phyloP scores from a whole-genome alignment of 805 yeast species.

The Candida methanosorbosa region DNA sequence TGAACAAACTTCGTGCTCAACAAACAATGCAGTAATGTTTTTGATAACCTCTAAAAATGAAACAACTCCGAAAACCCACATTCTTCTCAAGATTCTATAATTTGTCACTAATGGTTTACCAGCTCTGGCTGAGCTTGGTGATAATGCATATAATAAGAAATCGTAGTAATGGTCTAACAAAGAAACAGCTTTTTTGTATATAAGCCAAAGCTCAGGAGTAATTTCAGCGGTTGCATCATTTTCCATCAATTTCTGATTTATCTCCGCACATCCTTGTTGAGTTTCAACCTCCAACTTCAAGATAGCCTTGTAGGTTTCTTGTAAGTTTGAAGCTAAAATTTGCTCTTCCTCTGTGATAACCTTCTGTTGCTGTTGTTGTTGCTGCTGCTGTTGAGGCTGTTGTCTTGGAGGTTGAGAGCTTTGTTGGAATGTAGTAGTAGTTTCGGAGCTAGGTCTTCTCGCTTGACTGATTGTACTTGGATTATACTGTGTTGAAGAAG shows the following conservation, averaged over 20 bases:
- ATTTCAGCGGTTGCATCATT: slow-evolving; percentile 42
- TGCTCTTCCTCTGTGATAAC: slow-evolving; percentile 47
- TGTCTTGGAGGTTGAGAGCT: slow-evolving; percentile 11
- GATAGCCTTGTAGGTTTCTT: slow-evolving; percentile 66
- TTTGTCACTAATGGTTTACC: slow-evolving; percentile 72
- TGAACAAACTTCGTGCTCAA: slow-evolving; percentile 68
- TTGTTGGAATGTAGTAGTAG: slow-evolving; percentile 8
- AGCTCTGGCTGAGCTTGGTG: slow-evolving; percentile 58
- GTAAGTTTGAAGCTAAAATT: slow-evolving; percentile 58
- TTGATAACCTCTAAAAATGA: slow-evolving; percentile 72
- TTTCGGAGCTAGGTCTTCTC: slow-evolving; percentile 19
- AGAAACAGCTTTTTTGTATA: slow-evolving; percentile 58
- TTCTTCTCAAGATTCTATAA: slow-evolving; percentile 67
- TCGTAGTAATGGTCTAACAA: slow-evolving; percentile 65
- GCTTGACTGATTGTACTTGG: background rate
- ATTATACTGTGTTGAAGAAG: background rate
- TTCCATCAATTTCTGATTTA: slow-evolving; percentile 40
- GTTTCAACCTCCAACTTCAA: slow-evolving; percentile 60
- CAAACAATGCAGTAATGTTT: slow-evolving; percentile 60
- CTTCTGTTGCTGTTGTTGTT: slow-evolving; percentile 8
- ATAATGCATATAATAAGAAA: slow-evolving; percentile 59
- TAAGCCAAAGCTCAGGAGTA: slow-evolving; percentile 58
- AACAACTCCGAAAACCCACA: slow-evolving; percentile 84
- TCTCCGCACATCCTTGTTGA: slow-evolving; percentile 59
- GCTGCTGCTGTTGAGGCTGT: slow-evolving; percentile 5